A percentile compares a stretch with the other conserved stretches of the same genome.
Conservation (phyloP, 164 flowering plant genomes). For the Chloranthus sessilifolius region DNA sequence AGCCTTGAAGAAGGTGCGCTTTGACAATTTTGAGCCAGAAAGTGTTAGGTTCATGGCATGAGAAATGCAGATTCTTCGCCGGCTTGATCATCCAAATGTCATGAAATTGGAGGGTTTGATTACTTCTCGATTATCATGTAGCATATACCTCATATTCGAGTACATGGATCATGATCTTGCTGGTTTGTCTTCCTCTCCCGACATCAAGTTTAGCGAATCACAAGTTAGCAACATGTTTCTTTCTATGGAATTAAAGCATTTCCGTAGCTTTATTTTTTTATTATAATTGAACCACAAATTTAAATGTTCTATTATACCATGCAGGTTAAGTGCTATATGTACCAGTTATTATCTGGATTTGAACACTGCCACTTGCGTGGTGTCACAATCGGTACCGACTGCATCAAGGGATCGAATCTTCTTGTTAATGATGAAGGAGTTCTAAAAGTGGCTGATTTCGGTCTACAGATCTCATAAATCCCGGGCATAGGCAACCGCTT, state of each 20-base stretch:
- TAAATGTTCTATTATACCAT: slow-evolving; percentile 5
- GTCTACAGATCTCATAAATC: slow-evolving; percentile 61
- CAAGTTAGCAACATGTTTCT: too few species aligned
- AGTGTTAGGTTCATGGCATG: slow-evolving; percentile 96
- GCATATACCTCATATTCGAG: slow-evolving; percentile 89
- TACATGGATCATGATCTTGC: slow-evolving; percentile 98
- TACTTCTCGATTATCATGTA: slow-evolving; percentile 65
- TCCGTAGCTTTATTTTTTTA: neutral
- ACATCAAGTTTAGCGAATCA: slow-evolving; percentile 67
- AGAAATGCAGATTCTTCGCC: slow-evolving; percentile 78
- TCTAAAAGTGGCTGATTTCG: slow-evolving; percentile 91
- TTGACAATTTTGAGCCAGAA: slow-evolving; percentile 82
- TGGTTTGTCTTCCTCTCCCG: slow-evolving; percentile 65
- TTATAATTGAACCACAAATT: neutral
- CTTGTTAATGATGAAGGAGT: slow-evolving; percentile 84
- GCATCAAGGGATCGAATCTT: slow-evolving; percentile 93
- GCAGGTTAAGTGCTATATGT: slow-evolving; percentile 89
- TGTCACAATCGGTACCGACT: slow-evolving; percentile 67
- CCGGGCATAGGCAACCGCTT: slow-evolving; percentile 54
- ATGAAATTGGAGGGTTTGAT: slow-evolving; percentile 81
- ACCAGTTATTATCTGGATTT: slow-evolving; percentile 74
- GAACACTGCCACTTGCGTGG: slow-evolving; percentile 94
- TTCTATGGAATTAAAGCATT: slow-evolving; percentile 9
- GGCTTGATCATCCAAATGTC: slow-evolving; percentile 84
- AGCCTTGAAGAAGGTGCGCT: slow-evolving; percentile 83